phyloP scores from a whole-genome alignment of 1,284 basidiomycete genomes.

The Erythrobasidium hasegawianum region DNA sequence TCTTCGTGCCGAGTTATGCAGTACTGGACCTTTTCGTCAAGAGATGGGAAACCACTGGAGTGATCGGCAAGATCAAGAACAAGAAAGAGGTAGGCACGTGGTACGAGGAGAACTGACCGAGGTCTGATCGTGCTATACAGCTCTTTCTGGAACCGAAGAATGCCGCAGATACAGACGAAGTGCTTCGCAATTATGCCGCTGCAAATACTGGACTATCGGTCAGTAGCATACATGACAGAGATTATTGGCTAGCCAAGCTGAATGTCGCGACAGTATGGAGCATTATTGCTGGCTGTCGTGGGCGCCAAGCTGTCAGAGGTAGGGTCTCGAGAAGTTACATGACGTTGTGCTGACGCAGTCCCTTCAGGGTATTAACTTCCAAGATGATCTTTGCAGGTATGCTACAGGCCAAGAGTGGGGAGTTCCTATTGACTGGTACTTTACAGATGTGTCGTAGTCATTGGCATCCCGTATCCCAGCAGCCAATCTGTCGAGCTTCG shows the following conservation, averaged over 20 bases:
- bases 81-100: slow-evolving; percentile 65
- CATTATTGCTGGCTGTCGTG: slow-evolving; percentile 70
- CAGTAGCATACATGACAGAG: no score
- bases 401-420: neutral
- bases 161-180: slow-evolving; percentile 67
- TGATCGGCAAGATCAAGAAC: slow-evolving; percentile 60
- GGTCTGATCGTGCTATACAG: slow-evolving; percentile 50
- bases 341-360: neutral
- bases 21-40: slow-evolving; percentile 68
- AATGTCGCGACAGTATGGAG: no score
- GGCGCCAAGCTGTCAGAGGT: slow-evolving; percentile 89
- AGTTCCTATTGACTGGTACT: neutral
- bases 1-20: slow-evolving; percentile 89
- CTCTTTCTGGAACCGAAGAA: slow-evolving; percentile 85
- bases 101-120: no score
- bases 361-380: slow-evolving; percentile 77
- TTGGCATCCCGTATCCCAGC: slow-evolving; percentile 89
- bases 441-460: slow-evolving; percentile 62
- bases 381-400: slow-evolving; percentile 51
- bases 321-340: neutral
- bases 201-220: slow-evolving; percentile 52
- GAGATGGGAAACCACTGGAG: slow-evolving; percentile 63
- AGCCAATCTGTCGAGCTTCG: slow-evolving; percentile 81
- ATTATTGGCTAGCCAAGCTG: no score
- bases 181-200: slow-evolving; percentile 66